phyloP scores from a whole-genome alignment of 352 stramenopile genomes.

The Pythium aquatile region DNA sequence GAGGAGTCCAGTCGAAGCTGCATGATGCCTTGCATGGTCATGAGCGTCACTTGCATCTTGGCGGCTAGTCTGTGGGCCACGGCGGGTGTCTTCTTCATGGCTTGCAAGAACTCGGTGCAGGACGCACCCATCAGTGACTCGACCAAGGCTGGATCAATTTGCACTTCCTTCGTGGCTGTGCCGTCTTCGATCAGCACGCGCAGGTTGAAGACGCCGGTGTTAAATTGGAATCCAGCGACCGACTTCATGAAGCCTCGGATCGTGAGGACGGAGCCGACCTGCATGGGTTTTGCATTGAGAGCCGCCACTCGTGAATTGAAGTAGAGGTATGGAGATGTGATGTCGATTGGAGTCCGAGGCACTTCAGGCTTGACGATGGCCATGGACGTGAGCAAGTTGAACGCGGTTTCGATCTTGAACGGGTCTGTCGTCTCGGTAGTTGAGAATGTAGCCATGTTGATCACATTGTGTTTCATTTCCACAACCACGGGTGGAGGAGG shows the following conservation, averaged over 20 bases:
- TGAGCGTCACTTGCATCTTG: constrained; percentile 78
- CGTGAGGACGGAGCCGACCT: constrained; percentile 13
- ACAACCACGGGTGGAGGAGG: constrained; percentile 18
- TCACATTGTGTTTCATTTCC: constrained; percentile 9
- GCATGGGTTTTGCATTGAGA: background rate
- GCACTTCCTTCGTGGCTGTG: constrained; percentile 49
- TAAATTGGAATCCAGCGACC: constrained; percentile 79
- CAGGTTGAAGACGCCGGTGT: constrained; percentile 65
- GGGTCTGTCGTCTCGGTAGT: background rate
- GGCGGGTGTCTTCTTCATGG: constrained; percentile 60
- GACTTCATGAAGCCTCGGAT: constrained; percentile 82
- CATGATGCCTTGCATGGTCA: constrained; percentile 83
- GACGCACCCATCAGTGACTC: constrained; percentile 72
- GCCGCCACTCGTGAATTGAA: constrained; percentile 14
- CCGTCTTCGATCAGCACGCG: constrained; percentile 78
- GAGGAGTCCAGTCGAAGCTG: constrained; percentile 31
- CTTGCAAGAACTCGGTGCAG: constrained; percentile 61
- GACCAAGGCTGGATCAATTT: constrained; percentile 58
- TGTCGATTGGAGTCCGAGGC: background rate
- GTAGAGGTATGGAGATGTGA: constrained; percentile 31
- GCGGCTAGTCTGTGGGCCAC: constrained; percentile 64
- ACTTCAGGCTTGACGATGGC: background rate
- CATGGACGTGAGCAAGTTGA: constrained; percentile 4
- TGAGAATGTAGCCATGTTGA: constrained; percentile 33
- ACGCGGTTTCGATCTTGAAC: constrained; percentile 2